phyloP scores from a whole-genome alignment of 805 yeast genomes.

The Clavispora asparagi region DNA sequence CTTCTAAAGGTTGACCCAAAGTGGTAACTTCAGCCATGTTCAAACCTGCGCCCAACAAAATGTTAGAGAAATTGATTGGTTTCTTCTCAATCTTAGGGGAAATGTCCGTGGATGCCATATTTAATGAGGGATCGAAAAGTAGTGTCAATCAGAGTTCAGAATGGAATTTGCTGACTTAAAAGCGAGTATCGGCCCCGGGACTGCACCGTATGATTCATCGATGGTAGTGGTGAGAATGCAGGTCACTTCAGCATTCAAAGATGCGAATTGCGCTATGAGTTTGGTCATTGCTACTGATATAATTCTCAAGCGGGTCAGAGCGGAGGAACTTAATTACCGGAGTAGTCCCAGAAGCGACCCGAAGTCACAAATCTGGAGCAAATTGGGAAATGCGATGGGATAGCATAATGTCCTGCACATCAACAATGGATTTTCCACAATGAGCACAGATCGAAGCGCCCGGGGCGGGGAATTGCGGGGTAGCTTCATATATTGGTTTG shows the following conservation, averaged over 20 bases:
- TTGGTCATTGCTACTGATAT: no score
- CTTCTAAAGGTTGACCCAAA: slow-evolving; percentile 96
- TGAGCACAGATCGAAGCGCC: no score
- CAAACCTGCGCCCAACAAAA: slow-evolving; percentile 87
- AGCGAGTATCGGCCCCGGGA: slow-evolving; percentile 53
- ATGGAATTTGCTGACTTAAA: not conserved
- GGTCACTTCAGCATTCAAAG: not conserved
- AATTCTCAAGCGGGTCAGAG: no score
- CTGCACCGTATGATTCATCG: slow-evolving; percentile 30
- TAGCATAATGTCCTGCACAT: no score
- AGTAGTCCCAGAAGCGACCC: no score
- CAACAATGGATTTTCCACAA: no score
- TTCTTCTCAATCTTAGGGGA: slow-evolving; percentile 54
- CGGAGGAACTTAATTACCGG: no score
- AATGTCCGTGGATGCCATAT: not conserved
- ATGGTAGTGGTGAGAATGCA: not conserved
- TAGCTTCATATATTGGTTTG: no score
- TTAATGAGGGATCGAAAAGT: not conserved
- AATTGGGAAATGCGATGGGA: no score
- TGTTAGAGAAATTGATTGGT: slow-evolving; percentile 83
- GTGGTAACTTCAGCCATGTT: slow-evolving; percentile 83
- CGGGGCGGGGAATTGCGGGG: no score
- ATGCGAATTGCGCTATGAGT: no score
- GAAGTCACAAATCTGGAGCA: no score
- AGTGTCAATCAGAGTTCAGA: not conserved